Evolutionary conservation across 495 filamentous ascomycete genomes (phyloP).

Genomic region (Astrothelium macrocarpum): DNA sequence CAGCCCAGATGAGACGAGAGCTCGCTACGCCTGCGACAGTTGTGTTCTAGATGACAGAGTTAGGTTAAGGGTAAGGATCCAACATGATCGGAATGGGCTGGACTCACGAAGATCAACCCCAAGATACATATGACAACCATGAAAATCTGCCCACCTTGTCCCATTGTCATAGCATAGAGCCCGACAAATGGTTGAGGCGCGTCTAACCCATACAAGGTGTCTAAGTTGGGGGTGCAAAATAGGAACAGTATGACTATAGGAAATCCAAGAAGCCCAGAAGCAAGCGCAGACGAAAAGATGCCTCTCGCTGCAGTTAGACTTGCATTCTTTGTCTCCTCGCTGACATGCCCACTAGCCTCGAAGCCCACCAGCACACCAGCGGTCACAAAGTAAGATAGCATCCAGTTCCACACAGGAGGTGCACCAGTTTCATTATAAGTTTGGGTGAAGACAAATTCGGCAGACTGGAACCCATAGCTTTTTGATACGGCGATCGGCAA

Average conservation of each 20-base stretch:
- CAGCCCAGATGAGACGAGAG: conserved; percentile 48
- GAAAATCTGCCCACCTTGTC: conserved; percentile 44
- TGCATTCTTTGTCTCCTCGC: conserved; percentile 50
- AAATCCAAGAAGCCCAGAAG: conserved; percentile 41
- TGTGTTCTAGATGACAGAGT: conserved; percentile 35
- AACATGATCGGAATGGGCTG: no score
- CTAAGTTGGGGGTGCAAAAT: conserved; percentile 36
- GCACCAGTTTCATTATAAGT: conserved; percentile 50
- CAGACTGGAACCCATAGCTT: conserved; percentile 46
- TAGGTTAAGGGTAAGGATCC: no score
- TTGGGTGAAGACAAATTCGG: conserved; percentile 47
- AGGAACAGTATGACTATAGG: conserved; percentile 46
- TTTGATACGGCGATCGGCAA: conserved; percentile 44
- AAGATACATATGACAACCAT: conserved; percentile 46
- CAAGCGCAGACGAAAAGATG: conserved; percentile 48
- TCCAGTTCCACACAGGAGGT: conserved; percentile 49
- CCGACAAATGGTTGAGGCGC: conserved; percentile 47
- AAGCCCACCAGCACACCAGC: conserved; percentile 52
- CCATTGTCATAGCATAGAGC: conserved; percentile 44
- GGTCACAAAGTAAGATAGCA: conserved; percentile 48
- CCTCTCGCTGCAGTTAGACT: conserved; percentile 44
- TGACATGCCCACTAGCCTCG: conserved; percentile 47
- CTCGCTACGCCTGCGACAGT: conserved; percentile 46
- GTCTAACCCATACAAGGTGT: conserved; percentile 34
- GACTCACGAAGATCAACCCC: conserved; percentile 22